phyloP scores from a whole-genome alignment of 306 rosid species.

The Cyclanthera cordifolia region DNA sequence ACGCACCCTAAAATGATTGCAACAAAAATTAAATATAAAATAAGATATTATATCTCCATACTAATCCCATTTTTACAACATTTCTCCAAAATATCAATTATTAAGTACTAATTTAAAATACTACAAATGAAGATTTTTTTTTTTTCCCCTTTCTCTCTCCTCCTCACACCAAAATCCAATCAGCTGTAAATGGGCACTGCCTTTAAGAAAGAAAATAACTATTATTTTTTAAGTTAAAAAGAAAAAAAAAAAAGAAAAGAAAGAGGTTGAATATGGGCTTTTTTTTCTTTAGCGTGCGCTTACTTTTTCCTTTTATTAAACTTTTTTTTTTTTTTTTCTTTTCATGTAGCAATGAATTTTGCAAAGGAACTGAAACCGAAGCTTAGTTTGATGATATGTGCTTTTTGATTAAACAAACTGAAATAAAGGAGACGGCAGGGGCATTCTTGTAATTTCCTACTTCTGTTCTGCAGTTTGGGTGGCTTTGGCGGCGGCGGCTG shows the following conservation, averaged over 20 bases:
- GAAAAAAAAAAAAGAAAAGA: slow-evolving; percentile 2
- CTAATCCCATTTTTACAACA: no score
- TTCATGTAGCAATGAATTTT: neutral
- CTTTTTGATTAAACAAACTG: neutral
- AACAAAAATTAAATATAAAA: no score
- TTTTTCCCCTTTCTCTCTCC: no score
- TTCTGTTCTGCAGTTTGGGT: neutral
- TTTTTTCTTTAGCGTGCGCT: slow-evolving; percentile 1
- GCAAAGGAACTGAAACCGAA: neutral
- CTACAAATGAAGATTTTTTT: no score
- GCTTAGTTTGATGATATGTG: neutral
- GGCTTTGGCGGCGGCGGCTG: neutral
- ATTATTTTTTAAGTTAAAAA: neutral
- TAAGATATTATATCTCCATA: no score
- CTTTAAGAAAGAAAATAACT: neutral
- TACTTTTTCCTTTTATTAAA: neutral
- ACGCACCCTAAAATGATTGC: no score
- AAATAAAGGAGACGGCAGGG: neutral
- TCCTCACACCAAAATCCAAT: no score
- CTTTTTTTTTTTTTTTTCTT: neutral
- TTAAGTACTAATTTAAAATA: no score
- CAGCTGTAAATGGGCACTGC: neutral
- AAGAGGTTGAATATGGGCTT: slow-evolving; percentile 1
- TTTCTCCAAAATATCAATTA: no score
- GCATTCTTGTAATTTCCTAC: neutral